Evolutionary conservation across 2,329 filamentous ascomycete genomes (phyloP), one percentile per base, ranked within the genome.

Genomic region (Fusarium dlaminii): DNA sequence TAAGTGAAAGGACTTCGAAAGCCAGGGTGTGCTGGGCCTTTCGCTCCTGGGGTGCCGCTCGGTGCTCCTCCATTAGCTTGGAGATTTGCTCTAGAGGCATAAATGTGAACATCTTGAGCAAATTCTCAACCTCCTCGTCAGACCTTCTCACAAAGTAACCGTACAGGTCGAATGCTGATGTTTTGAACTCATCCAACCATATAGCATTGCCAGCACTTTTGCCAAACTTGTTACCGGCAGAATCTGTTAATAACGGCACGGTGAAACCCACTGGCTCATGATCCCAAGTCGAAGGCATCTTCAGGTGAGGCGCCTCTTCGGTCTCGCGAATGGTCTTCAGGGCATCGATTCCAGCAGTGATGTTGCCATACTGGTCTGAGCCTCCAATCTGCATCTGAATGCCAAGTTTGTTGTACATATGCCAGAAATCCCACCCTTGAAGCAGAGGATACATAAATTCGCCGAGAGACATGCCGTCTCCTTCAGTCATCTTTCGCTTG

Each of bases 371-470:
- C 84, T 99, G 96, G 80, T 99, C 96, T 12, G 95, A 95, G 43
- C 96, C 96, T 66, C 96, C 96, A 59, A 99, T 94, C 83, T 99
- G 95, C 80, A 98, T 89, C 79, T 95, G 92, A 15, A 95, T 87
- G 54, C 88, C 88, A 30, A 87, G 86, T 52, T 89, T 87, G 70
- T 77, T 81, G 83, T 93, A 97, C 84, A 98, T 88, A 76, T 93
- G 88, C 94, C 94, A 98, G 90, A 95, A 99, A 81, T 99, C 96
- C 93, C 95, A 98, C 29, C 93, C 95, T 81, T 99, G 96, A 78
- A 98, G 90, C 22, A 99, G 84, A 3, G 97, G 96, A 79, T 99
- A 99, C 46, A 91, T 89, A 82, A 99, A 98, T 81, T 99, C 96
- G 40, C 94, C 92, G 78, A 97, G 93, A 1, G 95, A 97, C 92